phyloP scores from a whole-genome alignment of 768 basidiomycete genomes.

The Astraeus odoratus region DNA sequence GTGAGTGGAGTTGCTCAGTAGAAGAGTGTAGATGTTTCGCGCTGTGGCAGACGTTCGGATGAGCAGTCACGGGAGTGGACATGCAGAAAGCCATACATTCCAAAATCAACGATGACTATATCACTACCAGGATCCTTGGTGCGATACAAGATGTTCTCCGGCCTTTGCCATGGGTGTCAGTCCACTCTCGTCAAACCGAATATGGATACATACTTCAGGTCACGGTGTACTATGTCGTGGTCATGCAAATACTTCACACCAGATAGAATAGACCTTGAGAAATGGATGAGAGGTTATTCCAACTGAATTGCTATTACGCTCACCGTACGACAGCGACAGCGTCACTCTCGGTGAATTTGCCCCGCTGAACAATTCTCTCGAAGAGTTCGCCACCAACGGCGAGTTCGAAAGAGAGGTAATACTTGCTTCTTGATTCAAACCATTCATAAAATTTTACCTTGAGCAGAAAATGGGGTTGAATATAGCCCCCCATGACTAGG shows the following conservation, averaged over 20 bases:
- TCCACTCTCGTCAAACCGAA: no score
- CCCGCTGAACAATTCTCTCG: conserved; percentile 73
- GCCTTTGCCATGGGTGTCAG: conserved; percentile 44
- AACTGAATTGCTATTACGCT: conserved; percentile 17
- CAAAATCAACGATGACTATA: conserved; percentile 95
- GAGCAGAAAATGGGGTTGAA: background rate
- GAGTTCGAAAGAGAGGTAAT: conserved; percentile 93
- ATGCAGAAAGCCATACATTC: conserved; percentile 56
- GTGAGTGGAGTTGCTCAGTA: conserved; percentile 60
- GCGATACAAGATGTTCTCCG: conserved; percentile 93
- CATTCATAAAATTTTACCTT: conserved; percentile 95
- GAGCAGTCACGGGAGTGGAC: background rate
- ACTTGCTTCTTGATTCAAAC: conserved; percentile 92
- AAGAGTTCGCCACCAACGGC: conserved; percentile 94
- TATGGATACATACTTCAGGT: conserved; percentile 64
- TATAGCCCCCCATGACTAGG: background rate
- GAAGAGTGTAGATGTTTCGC: conserved; percentile 76
- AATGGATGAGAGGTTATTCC: background rate
- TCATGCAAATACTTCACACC: conserved; percentile 88
- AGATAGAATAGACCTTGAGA: conserved; percentile 66
- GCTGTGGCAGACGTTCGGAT: conserved; percentile 29
- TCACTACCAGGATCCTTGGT: conserved; percentile 71
- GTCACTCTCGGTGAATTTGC: conserved; percentile 92
- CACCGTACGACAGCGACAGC: conserved; percentile 73
- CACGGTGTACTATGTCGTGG: conserved; percentile 92